These are phyloP conservation scores for Dianthus caryophyllus DNA, from an alignment of 148 eudicot genomes.

Conservation along the genomic window DNA sequence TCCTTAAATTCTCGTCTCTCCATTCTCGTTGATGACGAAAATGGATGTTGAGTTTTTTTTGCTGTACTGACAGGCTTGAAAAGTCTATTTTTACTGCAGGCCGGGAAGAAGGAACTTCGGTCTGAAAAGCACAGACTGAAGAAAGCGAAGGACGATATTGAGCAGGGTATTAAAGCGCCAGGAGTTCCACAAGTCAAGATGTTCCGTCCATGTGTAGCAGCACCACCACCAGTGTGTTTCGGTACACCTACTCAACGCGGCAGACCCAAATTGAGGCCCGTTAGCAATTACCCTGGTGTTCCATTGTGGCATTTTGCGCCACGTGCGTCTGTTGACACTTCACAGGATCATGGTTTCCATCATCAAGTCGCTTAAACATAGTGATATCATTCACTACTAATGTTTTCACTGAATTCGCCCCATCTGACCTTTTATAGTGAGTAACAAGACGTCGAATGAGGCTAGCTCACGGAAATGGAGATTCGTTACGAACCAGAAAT, in stretches of 20 bases:
- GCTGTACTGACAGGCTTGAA: background rate
- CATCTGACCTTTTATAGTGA: background rate
- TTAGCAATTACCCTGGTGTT: constrained; percentile 55
- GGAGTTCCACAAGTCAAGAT: constrained; percentile 40
- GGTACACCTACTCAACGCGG: too few relatives aligned
- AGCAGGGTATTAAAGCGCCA: constrained; percentile 39
- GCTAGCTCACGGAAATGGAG: too few relatives aligned
- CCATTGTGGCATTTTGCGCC: constrained; percentile 82
- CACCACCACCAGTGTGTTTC: too few relatives aligned
- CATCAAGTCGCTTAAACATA: constrained; percentile 61
- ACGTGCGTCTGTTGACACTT: constrained; percentile 53
- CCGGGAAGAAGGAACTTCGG: constrained; percentile 64
- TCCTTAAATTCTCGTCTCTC: constrained; percentile 33
- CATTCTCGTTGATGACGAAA: too few relatives aligned
- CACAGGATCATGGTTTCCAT: constrained; percentile 62
- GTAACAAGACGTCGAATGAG: too few relatives aligned
- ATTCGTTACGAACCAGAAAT: too few relatives aligned
- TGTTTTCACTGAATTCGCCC: background rate
- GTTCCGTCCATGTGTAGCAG: constrained; percentile 34
- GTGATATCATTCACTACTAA: too few relatives aligned
- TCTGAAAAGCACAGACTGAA: constrained; percentile 56
- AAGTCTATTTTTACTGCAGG: constrained; percentile 28
- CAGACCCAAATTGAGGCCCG: constrained; percentile 47
- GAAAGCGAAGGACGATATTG: constrained; percentile 49
- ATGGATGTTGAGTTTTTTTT: too few relatives aligned